Conservation (phyloP, 108 stramenopile genomes). For the Mediolabrus comicus region DNA sequence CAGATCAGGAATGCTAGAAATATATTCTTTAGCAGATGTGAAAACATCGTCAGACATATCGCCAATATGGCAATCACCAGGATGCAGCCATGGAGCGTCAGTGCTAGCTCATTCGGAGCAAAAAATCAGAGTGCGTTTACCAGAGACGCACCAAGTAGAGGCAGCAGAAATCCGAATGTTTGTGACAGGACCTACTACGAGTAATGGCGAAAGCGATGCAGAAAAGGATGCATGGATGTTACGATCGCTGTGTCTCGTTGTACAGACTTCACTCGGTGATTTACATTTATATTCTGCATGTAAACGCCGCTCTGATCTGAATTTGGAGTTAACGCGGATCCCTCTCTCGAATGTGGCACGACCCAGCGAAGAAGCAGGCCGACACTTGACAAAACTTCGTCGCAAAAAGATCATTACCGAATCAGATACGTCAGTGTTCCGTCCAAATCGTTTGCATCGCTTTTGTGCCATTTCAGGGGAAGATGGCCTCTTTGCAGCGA, state of each 20-base stretch:
- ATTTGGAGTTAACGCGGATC: slow-evolving; percentile 51
- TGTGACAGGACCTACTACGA: slow-evolving; percentile 58
- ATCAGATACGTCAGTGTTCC: slow-evolving; percentile 24
- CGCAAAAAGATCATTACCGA: slow-evolving; percentile 62
- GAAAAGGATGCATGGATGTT: slow-evolving; percentile 38
- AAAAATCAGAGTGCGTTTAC: slow-evolving; percentile 27
- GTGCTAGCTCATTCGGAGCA: slow-evolving; percentile 25
- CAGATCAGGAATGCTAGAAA: slow-evolving; percentile 70
- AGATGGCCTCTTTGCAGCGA: slow-evolving; percentile 78
- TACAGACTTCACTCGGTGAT: slow-evolving; percentile 73
- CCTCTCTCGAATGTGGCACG: slow-evolving; percentile 55
- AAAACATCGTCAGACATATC: slow-evolving; percentile 4
- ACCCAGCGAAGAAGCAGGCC: slow-evolving; percentile 67
- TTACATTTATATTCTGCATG: slow-evolving; percentile 56
- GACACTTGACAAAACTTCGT: slow-evolving; percentile 69
- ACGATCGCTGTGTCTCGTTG: slow-evolving; percentile 60
- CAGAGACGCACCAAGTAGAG: slow-evolving; percentile 50
- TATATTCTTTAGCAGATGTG: slow-evolving; percentile 48
- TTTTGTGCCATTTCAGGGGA: slow-evolving; percentile 68
- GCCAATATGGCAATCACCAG: slow-evolving; percentile 57
- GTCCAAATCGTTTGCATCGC: slow-evolving; percentile 60
- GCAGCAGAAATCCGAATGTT: slow-evolving; percentile 76
- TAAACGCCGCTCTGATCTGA: slow-evolving; percentile 8
- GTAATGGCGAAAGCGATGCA: slow-evolving; percentile 1
- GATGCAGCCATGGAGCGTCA: slow-evolving; percentile 58